Conservation (phyloP, 2,329 filamentous ascomycete species). For the Coniochaeta sp. region DNA sequence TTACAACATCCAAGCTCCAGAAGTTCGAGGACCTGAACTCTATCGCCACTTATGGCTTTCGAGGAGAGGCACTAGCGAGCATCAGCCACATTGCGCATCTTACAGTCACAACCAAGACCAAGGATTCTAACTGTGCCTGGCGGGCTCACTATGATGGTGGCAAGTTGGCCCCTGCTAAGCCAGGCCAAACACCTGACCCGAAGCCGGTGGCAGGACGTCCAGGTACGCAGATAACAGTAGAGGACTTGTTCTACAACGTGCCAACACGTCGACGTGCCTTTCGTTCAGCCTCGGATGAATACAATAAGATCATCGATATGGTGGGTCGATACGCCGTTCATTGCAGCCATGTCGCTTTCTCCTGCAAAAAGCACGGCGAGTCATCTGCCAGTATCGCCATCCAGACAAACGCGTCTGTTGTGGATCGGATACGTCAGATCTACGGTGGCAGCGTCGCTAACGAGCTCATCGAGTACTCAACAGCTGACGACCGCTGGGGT, state of each 20-base stretch:
- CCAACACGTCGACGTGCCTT: slow-evolving; percentile 84
- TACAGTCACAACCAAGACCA: slow-evolving; percentile 88
- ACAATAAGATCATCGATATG: slow-evolving; percentile 94
- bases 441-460: slow-evolving; percentile 79
- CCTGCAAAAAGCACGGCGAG: slow-evolving; percentile 94
- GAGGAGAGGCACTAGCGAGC: slow-evolving; percentile 90
- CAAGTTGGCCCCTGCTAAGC: slow-evolving; percentile 73
- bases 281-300: slow-evolving; percentile 86
- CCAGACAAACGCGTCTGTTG: slow-evolving; percentile 59
- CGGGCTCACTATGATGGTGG: slow-evolving; percentile 82
- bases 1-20: slow-evolving; percentile 94
- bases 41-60: slow-evolving; percentile 95
- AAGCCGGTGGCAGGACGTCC: slow-evolving; percentile 80
- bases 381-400: slow-evolving; percentile 76
- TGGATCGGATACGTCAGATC: slow-evolving; percentile 85
- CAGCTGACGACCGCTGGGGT: slow-evolving; percentile 69
- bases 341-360: slow-evolving; percentile 84
- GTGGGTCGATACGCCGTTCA: slow-evolving; percentile 91
- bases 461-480: slow-evolving; percentile 72
- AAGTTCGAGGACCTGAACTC: slow-evolving; percentile 84
- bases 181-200: slow-evolving; percentile 78
- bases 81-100: slow-evolving; percentile 98
- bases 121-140: slow-evolving; percentile 82
- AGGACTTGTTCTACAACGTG: slow-evolving; percentile 96
- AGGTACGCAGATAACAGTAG: slow-evolving; percentile 92